Base-by-base conservation (phyloP, 768 basidiomycete species). In the Boletus rubroflammeus region DNA sequence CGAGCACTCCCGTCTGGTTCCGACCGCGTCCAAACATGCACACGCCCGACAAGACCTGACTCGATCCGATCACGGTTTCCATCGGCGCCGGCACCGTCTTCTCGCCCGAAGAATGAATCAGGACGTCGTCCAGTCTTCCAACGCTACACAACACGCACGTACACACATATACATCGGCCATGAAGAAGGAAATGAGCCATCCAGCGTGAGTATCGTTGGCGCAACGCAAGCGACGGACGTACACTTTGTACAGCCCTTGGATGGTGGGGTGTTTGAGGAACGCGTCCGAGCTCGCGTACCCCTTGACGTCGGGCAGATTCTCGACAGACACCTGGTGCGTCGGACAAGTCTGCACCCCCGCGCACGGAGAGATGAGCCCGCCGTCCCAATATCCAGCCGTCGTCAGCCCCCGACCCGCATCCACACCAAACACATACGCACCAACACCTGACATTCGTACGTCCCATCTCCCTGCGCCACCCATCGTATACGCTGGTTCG, bases 281-380 rank as follows among this genome's bases (percentile, higher is more conserved):
- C 7, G 78, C 59, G 62, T 80, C 79, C 3, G 71, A 73, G 11
- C 73, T 78, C 2, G 73, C 73, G 45, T 78, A 79, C 13, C 78
- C 78, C 39, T 59, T 63, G 5, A 67, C 64, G 34, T 80, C 71
- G 3, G 60, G 55, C 5, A 76, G 25, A 45, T 77, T 77, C 26
- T 72, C 68, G 3, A 72, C 59, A 3, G 67, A 61, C 0, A 66
- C 55, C 10, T 58, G 58, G 51, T 72, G 68, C 3, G 47, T 70
- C 13, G 67, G 58, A 28, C 49, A 62, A 6, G 62, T 61, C 74
- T 75, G 21, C 15, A 50, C 17, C 10, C 25, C 13, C 31, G 19
- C 41, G 3, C 25, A 25, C 6, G 40, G 14, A 15, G 13, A 11
- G 19, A 38, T 17, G 31, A 32, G 31, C 31, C 11, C 8, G 32